Evolutionary conservation across 1,284 basidiomycete genomes (phyloP), one percentile per base, ranked within the genome.

Genomic region (Fomitopsis pinicola): DNA sequence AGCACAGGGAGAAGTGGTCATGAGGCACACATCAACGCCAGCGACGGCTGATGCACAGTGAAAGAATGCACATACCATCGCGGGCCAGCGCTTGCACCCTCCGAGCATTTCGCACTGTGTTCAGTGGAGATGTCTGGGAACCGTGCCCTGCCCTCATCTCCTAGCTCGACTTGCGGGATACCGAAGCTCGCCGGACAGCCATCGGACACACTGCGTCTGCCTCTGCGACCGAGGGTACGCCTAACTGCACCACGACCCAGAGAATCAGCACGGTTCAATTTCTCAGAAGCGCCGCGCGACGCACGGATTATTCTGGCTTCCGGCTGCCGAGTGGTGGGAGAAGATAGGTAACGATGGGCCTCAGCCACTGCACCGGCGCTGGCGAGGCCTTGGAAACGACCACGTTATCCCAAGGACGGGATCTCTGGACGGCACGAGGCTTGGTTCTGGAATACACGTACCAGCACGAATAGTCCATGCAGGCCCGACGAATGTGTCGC

Each of bases 1-100:
- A 28, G 45, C 42, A 8, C 9, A 45, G 22, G 8, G n/a, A 5
- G 33, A 6, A 6, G 35, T n/a, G 19, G 52, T 38, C 52, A 54
- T 54, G 52, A 54, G 52, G 52, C 19, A 54, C 52, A 54, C 22
- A 54, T 54, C 36, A 40, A 54, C 36, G 35, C 48, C 48, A 50
- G 52, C 36, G 35, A 36, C 3, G 19, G 52, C 14, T 36, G 52
- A 19, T 19, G n/a, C 26, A 17, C 36, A 36, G 35, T 10, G 9
- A 2, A 26, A 40, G 35, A 22, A 38, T 9, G 30, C 14, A 5
- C 52, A 54, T 38, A 38, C 36, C 52, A 38, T 28, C 19, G n/a
- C 22, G n/a, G 19, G 17, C 52, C 35, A 22, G 52, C 52, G 35
- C 52, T 35, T 3, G 30, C 48, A n/a, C 33, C 17, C 22, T 48